Base-by-base conservation (phyloP, 768 basidiomycete species). In the Tephrocybe sp. region DNA sequence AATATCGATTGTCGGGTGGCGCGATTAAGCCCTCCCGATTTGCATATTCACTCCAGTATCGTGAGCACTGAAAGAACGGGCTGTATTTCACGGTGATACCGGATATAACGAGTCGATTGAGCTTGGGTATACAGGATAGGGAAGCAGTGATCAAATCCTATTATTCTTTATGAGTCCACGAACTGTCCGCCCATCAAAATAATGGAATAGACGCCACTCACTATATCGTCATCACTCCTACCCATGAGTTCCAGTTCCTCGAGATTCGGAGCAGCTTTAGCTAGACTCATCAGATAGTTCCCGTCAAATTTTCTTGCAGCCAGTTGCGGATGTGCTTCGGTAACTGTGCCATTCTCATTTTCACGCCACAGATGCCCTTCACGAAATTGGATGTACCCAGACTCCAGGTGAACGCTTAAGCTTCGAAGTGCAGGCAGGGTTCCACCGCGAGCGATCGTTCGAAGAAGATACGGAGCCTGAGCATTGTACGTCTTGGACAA, bases 181-280 rank as follows among this genome's bases (percentile, higher is more conserved):
- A 5, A n/a, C n/a, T n/a, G n/a, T n/a, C n/a, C n/a, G n/a, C n/a
- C n/a, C n/a, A n/a, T n/a, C n/a, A n/a, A n/a, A n/a, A n/a, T n/a
- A n/a, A n/a, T n/a, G n/a, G n/a, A n/a, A n/a, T n/a, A n/a, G n/a
- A 33, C 31, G 15, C 21, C 10, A 42, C 45, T 29, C 31, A 52
- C 51, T n/a, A 52, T 42, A 6, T 15, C 37, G 24, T 45, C 51
- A 13, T 42, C 40, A 15, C 51, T 52, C 37, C 47, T 22, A 12
- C 51, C 50, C 29, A 52, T 46, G 37, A 52, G 50, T 37, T 50
- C 49, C 24, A 50, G 29, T 39, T 44, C 49, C 27, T 45, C 49
- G 36, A 50, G 42, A 27, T 45, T 50, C 7, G 43, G 49, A 15
- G 36, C 49, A 31, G 50, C 50, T 19, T 51, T 45, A 9, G 44